Evolutionary conservation across 2,329 filamentous ascomycete species (phyloP), one percentile per base, ranked within the genome.

Genomic region (Cladosporium sp.): DNA sequence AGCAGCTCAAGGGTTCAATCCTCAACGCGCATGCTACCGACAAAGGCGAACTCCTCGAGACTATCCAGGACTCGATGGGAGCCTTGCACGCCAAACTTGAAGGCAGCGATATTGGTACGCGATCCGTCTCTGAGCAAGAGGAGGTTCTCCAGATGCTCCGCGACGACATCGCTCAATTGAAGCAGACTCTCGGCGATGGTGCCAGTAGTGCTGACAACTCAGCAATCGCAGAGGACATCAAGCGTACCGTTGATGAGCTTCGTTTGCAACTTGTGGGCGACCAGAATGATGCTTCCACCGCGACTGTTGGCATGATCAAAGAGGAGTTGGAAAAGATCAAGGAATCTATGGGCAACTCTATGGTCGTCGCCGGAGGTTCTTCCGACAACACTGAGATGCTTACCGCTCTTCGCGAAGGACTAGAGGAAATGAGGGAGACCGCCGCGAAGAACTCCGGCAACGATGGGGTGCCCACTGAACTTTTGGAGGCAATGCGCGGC

Each of bases 1-100:
- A 93, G 55, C 84, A 88, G 48, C 78, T 95, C 7, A 84, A 88
- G 20, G 85, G 90, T 15, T 80, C 86, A 0, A 79, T 95, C 43
- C 86, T 89, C 64, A 70, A 77, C 42, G 75, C 78, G 41, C 70
- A 74, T n/a, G 67, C 73, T 0, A 69, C 69, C 18, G 75, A 82
- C 55, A 83, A 83, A 60, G 79, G 78, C 47, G 80, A 84, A 54
- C 74, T 85, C 30, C 65, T 84, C 2, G 79, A 84, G 55, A 78
- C 77, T 4, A 77, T 84, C 35, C 75, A 79, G 43, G 69, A 70
- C 39, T 72, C 71, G 9, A 69, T 78, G 46, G 78, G 78, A 16
- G 68, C 62, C n/a, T 60, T 75, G 19, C 73, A 72, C 39, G 63
- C 70, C 13, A 72, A 72, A 30, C 55, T 77, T 7, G 70, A 69